Evolutionary conservation across 1,284 basidiomycete species (phyloP).

Genomic region (Leccinum griseonigrum): DNA sequence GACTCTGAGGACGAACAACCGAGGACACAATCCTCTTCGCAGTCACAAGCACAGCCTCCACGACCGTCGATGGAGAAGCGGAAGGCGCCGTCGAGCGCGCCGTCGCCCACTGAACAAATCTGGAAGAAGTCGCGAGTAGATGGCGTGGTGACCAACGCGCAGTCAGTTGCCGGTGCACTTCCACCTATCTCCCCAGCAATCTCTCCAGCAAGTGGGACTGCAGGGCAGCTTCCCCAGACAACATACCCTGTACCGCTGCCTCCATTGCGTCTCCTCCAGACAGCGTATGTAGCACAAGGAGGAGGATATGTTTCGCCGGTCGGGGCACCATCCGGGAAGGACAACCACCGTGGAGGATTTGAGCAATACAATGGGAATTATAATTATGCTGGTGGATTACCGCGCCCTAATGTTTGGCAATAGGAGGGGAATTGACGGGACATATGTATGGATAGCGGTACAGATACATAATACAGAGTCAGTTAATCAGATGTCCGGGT

Average conservation of each 20-base stretch:
- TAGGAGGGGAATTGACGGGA: conserved; percentile 13
- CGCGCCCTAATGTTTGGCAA: conserved; percentile 30
- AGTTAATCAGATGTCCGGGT: neutral
- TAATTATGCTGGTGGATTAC: conserved; percentile 25
- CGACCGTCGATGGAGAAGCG: conserved; percentile 47
- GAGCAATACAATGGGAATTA: conserved; percentile 29
- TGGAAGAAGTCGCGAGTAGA: conserved; percentile 73
- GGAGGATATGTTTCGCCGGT: conserved; percentile 25
- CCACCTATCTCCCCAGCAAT: conserved; percentile 25
- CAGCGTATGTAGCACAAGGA: conserved; percentile 19
- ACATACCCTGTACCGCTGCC: conserved; percentile 27
- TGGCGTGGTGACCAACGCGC: conserved; percentile 14
- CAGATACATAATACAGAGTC: conserved; percentile 6
- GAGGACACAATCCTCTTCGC: conserved; percentile 34
- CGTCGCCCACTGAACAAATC: conserved; percentile 57
- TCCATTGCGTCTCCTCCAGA: conserved; percentile 27
- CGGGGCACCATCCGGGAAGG: conserved; percentile 13
- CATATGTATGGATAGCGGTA: conserved; percentile 18
- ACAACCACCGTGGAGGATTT: conserved; percentile 24
- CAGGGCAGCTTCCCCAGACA: conserved; percentile 20
- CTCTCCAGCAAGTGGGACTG: conserved; percentile 16
- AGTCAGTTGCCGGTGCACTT: conserved; percentile 13
- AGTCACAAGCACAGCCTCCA: conserved; percentile 21
- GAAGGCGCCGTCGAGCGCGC: conserved; percentile 49
- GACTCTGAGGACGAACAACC: conserved; percentile 70